Percentiles rank a stretch among this genome's conserved stretches.
These are phyloP conservation scores for Gnomoniopsis sp. DNA, from an alignment of 2,329 filamentous ascomycete species.

Conservation along the genomic window DNA sequence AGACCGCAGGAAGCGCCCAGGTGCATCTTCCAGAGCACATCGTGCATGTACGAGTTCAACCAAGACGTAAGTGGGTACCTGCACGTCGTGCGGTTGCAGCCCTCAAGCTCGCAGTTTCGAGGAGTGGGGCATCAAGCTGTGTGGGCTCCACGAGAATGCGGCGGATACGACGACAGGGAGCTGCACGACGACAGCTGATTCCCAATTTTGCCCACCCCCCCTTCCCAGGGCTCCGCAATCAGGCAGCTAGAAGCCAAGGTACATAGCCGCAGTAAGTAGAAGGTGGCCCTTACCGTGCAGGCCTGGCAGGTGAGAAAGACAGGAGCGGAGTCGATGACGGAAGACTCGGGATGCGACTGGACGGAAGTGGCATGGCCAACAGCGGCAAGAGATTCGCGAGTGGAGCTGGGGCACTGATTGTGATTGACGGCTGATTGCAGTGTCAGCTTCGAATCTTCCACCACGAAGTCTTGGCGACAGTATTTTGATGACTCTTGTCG, in stretches of 20 bases:
- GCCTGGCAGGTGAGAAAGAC: slow-evolving; percentile 7
- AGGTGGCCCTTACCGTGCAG: background rate
- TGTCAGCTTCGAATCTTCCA: no score
- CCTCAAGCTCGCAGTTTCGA: background rate
- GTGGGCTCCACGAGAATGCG: no score
- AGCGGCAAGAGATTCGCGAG: slow-evolving; percentile 8
- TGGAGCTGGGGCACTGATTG: background rate
- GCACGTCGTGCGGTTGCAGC: background rate
- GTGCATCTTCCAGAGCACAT: background rate
- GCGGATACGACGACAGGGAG: slow-evolving; percentile 14
- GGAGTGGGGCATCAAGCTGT: no score
- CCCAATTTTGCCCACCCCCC: no score
- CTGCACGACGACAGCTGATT: slow-evolving; percentile 3
- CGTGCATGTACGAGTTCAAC: background rate
- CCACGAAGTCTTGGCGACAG: no score
- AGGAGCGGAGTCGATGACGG: slow-evolving; percentile 1
- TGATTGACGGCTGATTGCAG: background rate
- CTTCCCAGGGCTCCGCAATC: background rate
- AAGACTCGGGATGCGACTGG: slow-evolving; percentile 8
- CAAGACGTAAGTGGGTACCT: background rate
- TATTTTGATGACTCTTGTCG: background rate
- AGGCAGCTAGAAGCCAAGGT: background rate
- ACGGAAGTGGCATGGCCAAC: background rate
- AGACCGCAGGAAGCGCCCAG: background rate
- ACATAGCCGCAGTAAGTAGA: background rate